A percentile compares a stretch with the other conserved stretches of the same genome.
Conservation (phyloP, 202 grass and related monocot species). For the Zizania palustris region DNA sequence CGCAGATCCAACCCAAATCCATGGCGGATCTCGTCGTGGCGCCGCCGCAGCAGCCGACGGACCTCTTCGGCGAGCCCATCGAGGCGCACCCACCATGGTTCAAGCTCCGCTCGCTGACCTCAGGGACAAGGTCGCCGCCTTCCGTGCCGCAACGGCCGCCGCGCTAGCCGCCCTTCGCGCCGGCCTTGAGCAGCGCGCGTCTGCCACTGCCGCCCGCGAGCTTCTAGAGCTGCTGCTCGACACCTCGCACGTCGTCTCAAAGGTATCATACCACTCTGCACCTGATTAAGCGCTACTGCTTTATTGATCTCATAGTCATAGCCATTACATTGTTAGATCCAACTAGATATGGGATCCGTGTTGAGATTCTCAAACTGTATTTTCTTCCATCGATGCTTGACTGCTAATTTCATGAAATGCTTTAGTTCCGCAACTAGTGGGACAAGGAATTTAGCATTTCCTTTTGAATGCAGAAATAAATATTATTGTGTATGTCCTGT, state of each 20-base stretch:
- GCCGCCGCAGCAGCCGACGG: conserved; percentile 30
- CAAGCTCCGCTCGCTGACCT: conserved; percentile 70
- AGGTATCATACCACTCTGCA: conserved; percentile 48
- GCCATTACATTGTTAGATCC: not conserved
- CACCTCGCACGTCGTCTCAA: conserved; percentile 94
- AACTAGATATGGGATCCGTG: too few species aligned
- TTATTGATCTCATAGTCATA: too few species aligned
- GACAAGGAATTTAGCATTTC: not conserved
- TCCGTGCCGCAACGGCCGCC: conserved; percentile 45
- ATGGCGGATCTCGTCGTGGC: conserved; percentile 63
- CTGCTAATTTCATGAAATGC: not conserved
- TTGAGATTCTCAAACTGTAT: not conserved
- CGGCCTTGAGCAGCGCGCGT: conserved; percentile 63
- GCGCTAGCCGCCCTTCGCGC: conserved; percentile 64
- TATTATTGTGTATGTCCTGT: not conserved
- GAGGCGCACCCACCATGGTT: conserved; percentile 93
- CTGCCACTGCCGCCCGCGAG: conserved; percentile 62
- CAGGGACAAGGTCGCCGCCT: conserved; percentile 74
- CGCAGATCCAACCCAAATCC: not conserved
- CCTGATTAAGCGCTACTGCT: not conserved
- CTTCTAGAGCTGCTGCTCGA: conserved; percentile 93
- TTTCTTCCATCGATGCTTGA: not conserved
- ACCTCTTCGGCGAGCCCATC: conserved; percentile 94
- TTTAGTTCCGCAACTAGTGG: too few species aligned
- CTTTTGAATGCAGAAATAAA: not conserved